Conservation (phyloP, 495 filamentous ascomycete genomes). For the Cryomyces antarcticus region DNA sequence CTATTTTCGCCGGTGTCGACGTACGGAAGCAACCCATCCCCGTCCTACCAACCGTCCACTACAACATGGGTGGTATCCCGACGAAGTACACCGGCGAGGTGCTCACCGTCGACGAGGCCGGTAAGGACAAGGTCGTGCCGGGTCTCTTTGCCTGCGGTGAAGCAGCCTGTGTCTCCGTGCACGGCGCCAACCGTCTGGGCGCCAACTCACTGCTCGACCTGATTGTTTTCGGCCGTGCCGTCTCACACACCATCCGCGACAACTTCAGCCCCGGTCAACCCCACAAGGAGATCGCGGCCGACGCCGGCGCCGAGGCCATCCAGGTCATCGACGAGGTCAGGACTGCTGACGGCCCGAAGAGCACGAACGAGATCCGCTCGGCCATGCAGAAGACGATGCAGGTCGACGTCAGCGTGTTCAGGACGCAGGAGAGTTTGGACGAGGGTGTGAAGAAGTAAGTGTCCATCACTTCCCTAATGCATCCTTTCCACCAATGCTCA, state of each 20-base stretch:
- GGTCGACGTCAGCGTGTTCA: slow-evolving; percentile 88
- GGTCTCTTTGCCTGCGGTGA: slow-evolving; percentile 93
- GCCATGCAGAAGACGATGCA: slow-evolving; percentile 98
- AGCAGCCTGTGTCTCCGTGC: slow-evolving; percentile 94
- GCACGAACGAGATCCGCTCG: slow-evolving; percentile 62
- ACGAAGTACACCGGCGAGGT: slow-evolving; percentile 96
- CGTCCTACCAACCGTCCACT: slow-evolving; percentile 93
- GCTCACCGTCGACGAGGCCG: slow-evolving; percentile 57
- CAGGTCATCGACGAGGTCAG: slow-evolving; percentile 65
- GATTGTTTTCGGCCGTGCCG: slow-evolving; percentile 91
- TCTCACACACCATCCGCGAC: slow-evolving; percentile 86
- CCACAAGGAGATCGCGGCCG: slow-evolving; percentile 52
- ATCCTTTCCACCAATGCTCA: background rate
- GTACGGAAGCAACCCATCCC: slow-evolving; percentile 94
- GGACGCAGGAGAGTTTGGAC: slow-evolving; percentile 74
- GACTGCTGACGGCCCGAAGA: slow-evolving; percentile 62
- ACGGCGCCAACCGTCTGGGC: slow-evolving; percentile 92
- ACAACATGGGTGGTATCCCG: slow-evolving; percentile 99
- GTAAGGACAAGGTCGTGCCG: slow-evolving; percentile 81
- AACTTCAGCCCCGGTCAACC: slow-evolving; percentile 60
- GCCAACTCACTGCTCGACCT: slow-evolving; percentile 95
- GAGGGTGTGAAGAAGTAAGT: slow-evolving; percentile 41
- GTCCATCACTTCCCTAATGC: background rate
- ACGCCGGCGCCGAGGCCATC: slow-evolving; percentile 74
- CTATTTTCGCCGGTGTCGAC: slow-evolving; percentile 93